Conservation (phyloP, 495 filamentous ascomycete species). For the Penicillium soppii region DNA sequence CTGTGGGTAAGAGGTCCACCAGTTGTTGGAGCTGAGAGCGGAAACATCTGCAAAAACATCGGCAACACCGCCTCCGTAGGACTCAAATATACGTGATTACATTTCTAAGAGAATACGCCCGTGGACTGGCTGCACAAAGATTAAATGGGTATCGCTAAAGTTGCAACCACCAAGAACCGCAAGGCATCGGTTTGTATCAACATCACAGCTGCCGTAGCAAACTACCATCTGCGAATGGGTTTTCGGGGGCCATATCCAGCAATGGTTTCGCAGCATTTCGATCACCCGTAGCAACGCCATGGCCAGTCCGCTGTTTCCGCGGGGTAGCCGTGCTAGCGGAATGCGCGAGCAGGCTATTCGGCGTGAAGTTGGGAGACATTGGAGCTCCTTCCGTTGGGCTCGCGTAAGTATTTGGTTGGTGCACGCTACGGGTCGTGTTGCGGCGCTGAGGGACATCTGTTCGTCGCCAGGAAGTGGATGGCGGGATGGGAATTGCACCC, state of each 20-base stretch:
- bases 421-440: conserved; percentile 31
- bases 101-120: no score
- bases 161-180: not conserved
- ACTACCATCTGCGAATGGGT: conserved; percentile 56
- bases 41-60: no score
- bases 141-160: not conserved
- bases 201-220: conserved; percentile 40
- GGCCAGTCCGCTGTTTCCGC: conserved; percentile 36
- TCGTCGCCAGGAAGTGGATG: conserved; percentile 53
- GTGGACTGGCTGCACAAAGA: no score
- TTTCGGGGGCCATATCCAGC: conserved; percentile 52
- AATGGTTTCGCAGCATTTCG: conserved; percentile 52
- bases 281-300: conserved; percentile 54
- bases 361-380: conserved; percentile 27
- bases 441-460: conserved; percentile 28
- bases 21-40: no score
- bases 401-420: conserved; percentile 7
- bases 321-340: conserved; percentile 17
- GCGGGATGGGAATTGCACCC: conserved; percentile 48
- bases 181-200: no score
- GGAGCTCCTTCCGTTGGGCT: conserved; percentile 21
- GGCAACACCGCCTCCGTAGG: no score
- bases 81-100: no score
- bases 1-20: no score
- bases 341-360: conserved; percentile 37